Evolutionary conservation across 2,329 filamentous ascomycete genomes (phyloP).

Genomic region (Diaporthe caulivora): DNA sequence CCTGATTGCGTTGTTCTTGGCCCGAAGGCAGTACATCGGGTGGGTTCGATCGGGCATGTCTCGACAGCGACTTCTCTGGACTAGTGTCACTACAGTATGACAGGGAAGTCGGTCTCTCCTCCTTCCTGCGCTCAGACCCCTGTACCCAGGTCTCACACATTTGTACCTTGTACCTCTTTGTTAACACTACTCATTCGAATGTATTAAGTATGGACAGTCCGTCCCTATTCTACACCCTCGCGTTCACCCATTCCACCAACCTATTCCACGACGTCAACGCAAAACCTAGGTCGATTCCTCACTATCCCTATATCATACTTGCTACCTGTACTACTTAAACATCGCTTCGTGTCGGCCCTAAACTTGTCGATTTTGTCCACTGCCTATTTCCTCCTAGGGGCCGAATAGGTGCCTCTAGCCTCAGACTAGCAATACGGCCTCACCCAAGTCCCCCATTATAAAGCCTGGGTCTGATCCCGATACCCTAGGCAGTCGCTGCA

Average conservation of each 20-base stretch:
- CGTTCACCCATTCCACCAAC: neutral
- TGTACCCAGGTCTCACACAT: slow-evolving; percentile 14
- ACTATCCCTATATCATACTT: neutral
- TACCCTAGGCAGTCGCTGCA: neutral
- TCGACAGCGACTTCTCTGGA: slow-evolving; percentile 17
- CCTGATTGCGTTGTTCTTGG: slow-evolving; percentile 26
- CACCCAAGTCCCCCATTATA: neutral
- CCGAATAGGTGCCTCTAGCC: slow-evolving; percentile 10
- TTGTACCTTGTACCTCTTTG: slow-evolving; percentile 3
- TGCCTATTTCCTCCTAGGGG: slow-evolving; percentile 34
- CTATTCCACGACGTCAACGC: neutral
- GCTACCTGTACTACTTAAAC: neutral
- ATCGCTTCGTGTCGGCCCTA: neutral
- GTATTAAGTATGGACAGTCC: slow-evolving; percentile 21
- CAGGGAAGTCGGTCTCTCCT: slow-evolving; percentile 22
- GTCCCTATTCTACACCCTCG: neutral
- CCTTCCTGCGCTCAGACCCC: slow-evolving; percentile 27
- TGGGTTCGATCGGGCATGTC: slow-evolving; percentile 20
- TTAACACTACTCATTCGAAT: slow-evolving; percentile 3
- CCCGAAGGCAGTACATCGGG: slow-evolving; percentile 22
- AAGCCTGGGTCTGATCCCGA: slow-evolving; percentile 37
- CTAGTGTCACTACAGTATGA: slow-evolving; percentile 30
- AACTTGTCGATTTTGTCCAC: slow-evolving; percentile 26
- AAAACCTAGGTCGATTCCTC: neutral
- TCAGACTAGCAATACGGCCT: slow-evolving; percentile 3